Conservation (phyloP, 1,284 basidiomycete genomes). For the Ganoderma sp. region DNA sequence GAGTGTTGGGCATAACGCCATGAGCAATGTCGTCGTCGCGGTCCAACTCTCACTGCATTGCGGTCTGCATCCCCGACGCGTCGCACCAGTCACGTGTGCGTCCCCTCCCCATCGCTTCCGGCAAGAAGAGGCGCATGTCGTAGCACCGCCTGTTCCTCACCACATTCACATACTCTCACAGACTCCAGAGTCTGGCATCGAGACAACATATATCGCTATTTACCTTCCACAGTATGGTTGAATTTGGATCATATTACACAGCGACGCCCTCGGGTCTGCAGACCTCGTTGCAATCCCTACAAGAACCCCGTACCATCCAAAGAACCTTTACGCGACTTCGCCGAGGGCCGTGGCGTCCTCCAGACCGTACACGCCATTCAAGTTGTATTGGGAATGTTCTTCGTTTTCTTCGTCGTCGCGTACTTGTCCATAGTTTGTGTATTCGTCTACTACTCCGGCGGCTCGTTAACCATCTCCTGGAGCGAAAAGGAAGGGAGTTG, state of each 20-base stretch:
- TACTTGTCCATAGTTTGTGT: neutral
- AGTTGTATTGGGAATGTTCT: neutral
- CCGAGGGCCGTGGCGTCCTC: neutral
- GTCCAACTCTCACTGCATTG: neutral
- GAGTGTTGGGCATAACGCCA: neutral
- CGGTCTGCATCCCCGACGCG: conserved; percentile 8
- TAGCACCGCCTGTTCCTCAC: too few relatives aligned
- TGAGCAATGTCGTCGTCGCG: neutral
- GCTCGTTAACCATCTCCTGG: neutral
- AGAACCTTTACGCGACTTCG: neutral
- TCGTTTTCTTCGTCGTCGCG: neutral
- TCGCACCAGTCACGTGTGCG: conserved; percentile 17
- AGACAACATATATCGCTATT: too few relatives aligned
- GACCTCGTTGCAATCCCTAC: too few relatives aligned
- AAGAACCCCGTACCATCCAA: neutral
- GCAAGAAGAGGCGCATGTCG: too few relatives aligned
- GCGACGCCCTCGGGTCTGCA: too few relatives aligned
- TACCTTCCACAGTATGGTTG: too few relatives aligned
- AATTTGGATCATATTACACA: too few relatives aligned
- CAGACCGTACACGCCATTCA: neutral
- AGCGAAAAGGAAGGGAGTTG: neutral
- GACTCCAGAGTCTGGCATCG: too few relatives aligned
- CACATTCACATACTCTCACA: too few relatives aligned
- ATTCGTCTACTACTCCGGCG: conserved; percentile 1
- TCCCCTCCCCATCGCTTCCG: neutral